These are phyloP conservation scores for Candida michaelii DNA, from an alignment of 805 yeast species.

Conservation along the genomic window DNA sequence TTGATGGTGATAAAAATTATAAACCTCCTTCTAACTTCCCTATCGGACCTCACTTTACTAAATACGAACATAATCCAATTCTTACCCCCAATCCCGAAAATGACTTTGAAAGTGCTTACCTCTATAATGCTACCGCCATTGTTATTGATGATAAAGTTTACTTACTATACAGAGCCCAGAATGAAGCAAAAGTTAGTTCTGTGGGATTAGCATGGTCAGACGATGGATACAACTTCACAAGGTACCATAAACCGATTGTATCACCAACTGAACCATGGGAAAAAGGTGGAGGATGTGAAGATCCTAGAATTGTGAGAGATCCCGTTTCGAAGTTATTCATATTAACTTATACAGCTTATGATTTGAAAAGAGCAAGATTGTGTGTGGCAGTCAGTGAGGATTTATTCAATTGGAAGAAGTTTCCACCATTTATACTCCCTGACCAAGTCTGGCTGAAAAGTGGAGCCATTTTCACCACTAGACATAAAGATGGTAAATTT, in stretches of 20 bases:
- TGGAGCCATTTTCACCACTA: conserved; percentile 39
- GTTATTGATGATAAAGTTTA: conserved; percentile 38
- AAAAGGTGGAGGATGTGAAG: conserved; percentile 42
- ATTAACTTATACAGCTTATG: conserved; percentile 43
- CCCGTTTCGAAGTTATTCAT: conserved; percentile 34
- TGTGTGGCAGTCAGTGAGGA: conserved; percentile 40
- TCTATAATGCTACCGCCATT: conserved; percentile 44
- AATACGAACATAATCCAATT: conserved; percentile 37
- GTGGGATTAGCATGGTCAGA: conserved; percentile 43
- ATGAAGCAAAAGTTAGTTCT: conserved; percentile 29
- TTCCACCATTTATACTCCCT: conserved; percentile 32
- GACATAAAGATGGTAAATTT: conserved; percentile 31
- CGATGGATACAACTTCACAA: conserved; percentile 36
- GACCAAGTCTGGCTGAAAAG: conserved; percentile 38
- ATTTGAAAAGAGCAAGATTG: conserved; percentile 31
- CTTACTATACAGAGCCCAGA: conserved; percentile 41
- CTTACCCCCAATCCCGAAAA: conserved; percentile 35
- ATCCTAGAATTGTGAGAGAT: conserved; percentile 42
- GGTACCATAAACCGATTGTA: conserved; percentile 32
- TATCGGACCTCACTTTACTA: conserved; percentile 39
- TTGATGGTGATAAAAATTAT: conserved; percentile 32
- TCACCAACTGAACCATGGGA: conserved; percentile 41
- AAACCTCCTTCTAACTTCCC: conserved; percentile 37
- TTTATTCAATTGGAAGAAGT: conserved; percentile 38
- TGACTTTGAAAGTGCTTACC: conserved; percentile 38